Evolutionary conservation across 768 basidiomycete genomes (phyloP), one percentile per base, ranked within the genome.

Genomic region (Cytidiella melzeri): DNA sequence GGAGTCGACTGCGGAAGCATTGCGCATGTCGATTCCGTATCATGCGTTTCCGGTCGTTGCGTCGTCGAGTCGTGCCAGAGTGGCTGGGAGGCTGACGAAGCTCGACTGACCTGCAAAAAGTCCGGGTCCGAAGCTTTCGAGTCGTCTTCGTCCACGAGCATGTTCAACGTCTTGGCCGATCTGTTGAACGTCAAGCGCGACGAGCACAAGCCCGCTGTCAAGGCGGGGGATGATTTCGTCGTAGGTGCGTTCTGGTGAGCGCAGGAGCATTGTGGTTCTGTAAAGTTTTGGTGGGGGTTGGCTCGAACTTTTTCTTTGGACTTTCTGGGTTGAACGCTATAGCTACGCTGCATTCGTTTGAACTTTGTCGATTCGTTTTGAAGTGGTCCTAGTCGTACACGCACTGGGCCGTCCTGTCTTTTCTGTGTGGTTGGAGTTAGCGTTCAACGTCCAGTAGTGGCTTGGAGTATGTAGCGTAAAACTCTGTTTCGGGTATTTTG

Each of bases 1-100:
- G 46, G 51, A 18, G 38, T 23, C 11, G 57, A 59, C 48, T 59
- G 57, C 51, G 52, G 55, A 5, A 34, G 38, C 3, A 45, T 59
- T 18, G 43, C 43, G 19, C 37, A 50, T 27, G 57, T 40, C 42
- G 38, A 15, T 15, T 20, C 46, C 45, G 51, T 57, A 24, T 18
- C 45, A 4, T 59, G 57, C 30, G 39, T 42, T 0, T 20, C 12
- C 2, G 57, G 57, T 20, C 24, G 13, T 15, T 59, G 57, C 34
- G 2, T 40, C 39, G 53, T 55, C 18, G 7, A 21, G 34, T 30
- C 15, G 19, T 55, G 53, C 43, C 5, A 41, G 15, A 3, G 26
- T 1, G 53, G 49, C 13, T 51, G 26, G 30, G 41, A 34, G 4
- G 36, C 45, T 25, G 48, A 43, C 43, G 41, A 3, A 6, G 15